Evolutionary conservation across 495 filamentous ascomycete species (phyloP), one percentile per base, ranked within the genome.

Genomic region (Antarctomyces pellizariae): DNA sequence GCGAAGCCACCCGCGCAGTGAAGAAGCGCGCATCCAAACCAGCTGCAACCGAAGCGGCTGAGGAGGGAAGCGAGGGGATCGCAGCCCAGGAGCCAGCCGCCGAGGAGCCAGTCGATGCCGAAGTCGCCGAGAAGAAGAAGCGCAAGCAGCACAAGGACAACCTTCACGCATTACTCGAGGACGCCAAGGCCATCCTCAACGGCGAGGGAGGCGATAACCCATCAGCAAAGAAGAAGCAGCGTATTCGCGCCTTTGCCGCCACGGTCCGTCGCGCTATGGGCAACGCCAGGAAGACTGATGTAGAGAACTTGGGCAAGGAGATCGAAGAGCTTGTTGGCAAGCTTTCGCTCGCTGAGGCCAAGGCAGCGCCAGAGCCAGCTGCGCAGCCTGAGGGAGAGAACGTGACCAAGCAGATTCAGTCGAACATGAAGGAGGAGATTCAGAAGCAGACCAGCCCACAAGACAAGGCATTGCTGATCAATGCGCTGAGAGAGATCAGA

Each of bases 201-300:
- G 44, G 38, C 25, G 43, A 50, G 29, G 62, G 56, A 38, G 48
- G 54, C 1, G 17, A 18, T 16, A 14, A 16, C 9, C 46, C 67
- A 7, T 47, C 56, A n/a, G 64, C 57, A 24, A 67, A 67, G 42
- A 53, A 54, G 33, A 71, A 72, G 46, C 61, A 68, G 45, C 54
- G 66, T 23, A 48, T 71, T 11, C 60, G 68, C 22, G 58, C 52
- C 1, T 67, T 72, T 49, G 51, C 58, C 25, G 54, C 48, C 35
- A 48, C 49, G n/a, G 49, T 73, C 17, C 47, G 49, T 22, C 52
- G 50, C 15, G 58, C 66, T 10, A 47, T 74, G 31, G 56, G 56
- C 13, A 45, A 46, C 16, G 43, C 46, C 16, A 54, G 48, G 34
- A 48, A 47, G 1, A 25, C 20, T 0, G 15, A 26, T 12, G 13